phyloP scores from a whole-genome alignment of 2,329 filamentous ascomycete species.

The Blastomyces parvus region DNA sequence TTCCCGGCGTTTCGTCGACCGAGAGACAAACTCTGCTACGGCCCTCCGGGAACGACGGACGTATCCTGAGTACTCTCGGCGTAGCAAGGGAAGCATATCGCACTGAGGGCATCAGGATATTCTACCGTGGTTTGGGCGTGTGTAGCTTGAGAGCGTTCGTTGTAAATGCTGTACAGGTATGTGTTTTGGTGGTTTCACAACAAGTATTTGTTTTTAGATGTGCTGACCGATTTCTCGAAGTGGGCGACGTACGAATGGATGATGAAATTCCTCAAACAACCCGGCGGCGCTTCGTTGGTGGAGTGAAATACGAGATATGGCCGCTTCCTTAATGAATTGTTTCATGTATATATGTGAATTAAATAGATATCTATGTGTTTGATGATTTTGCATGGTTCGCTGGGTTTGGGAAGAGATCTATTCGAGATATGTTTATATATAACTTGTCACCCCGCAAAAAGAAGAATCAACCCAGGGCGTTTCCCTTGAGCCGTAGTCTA shows the following conservation, averaged over 20 bases:
- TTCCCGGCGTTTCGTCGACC: slow-evolving; percentile 6
- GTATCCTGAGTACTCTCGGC: slow-evolving; percentile 47
- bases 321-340: not conserved
- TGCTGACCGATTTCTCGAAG: slow-evolving; percentile 32
- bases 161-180: slow-evolving; percentile 73
- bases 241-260: slow-evolving; percentile 90
- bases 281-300: not conserved
- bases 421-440: not conserved
- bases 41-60: slow-evolving; percentile 15
- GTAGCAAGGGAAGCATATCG: slow-evolving; percentile 59
- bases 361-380: not conserved
- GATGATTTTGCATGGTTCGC: not conserved
- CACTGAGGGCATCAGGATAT: slow-evolving; percentile 51
- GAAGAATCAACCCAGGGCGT: not conserved
- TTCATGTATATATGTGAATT: not conserved
- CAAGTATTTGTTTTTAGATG: not conserved
- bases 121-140: slow-evolving; percentile 65
- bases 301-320: not conserved
- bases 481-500: not conserved
- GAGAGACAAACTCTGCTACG: slow-evolving; percentile 21
- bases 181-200: slow-evolving; percentile 13
- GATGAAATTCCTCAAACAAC: slow-evolving; percentile 45
- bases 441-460: not conserved
- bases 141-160: slow-evolving; percentile 82
- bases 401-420: not conserved